These are phyloP conservation scores for Acrocalymma vagum DNA, from an alignment of 2,329 filamentous ascomycete genomes.

Conservation along the genomic window DNA sequence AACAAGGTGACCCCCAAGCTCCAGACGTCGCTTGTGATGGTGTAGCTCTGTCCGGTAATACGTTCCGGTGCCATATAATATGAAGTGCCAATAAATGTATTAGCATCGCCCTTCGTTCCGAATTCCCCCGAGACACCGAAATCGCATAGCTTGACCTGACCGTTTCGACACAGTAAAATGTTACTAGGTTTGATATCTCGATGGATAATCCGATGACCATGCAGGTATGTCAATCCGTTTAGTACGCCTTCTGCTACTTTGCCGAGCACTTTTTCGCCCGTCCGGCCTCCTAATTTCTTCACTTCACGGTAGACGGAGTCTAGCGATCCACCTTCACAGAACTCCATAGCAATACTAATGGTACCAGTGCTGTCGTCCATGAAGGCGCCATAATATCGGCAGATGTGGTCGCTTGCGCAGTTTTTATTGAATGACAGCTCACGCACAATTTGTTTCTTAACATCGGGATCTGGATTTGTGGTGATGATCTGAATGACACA, in stretches of 20 bases:
- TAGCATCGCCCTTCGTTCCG: constrained; percentile 97
- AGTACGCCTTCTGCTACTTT: constrained; percentile 97
- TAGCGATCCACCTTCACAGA: constrained; percentile 94
- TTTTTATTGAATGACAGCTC: constrained; percentile 98
- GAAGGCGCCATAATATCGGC: constrained; percentile 96
- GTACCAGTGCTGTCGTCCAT: constrained; percentile 95
- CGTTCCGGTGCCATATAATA: constrained; percentile 99
- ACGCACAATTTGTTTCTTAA: constrained; percentile 97
- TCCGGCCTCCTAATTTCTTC: constrained; percentile 91
- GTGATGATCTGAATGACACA: constrained; percentile 76
- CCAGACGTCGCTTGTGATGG: constrained; percentile 98
- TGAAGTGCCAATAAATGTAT: constrained; percentile 97
- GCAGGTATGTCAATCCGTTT: constrained; percentile 91
- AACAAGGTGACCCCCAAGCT: constrained; percentile 94
- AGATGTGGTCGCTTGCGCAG: constrained; percentile 95
- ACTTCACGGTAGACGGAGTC: constrained; percentile 98
- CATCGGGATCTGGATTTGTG: constrained; percentile 95
- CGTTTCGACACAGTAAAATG: constrained; percentile 85
- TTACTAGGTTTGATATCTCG: constrained; percentile 99
- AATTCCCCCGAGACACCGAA: constrained; percentile 98
- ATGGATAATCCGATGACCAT: constrained; percentile 96
- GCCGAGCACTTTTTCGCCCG: constrained; percentile 95
- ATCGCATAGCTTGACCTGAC: constrained; percentile 96
- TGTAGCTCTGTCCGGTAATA: constrained; percentile 97
- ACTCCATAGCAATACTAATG: constrained; percentile 99